Base-by-base conservation (phyloP, 225 moss, liverwort and hornwort species). In the Sphagnum tenellum region DNA sequence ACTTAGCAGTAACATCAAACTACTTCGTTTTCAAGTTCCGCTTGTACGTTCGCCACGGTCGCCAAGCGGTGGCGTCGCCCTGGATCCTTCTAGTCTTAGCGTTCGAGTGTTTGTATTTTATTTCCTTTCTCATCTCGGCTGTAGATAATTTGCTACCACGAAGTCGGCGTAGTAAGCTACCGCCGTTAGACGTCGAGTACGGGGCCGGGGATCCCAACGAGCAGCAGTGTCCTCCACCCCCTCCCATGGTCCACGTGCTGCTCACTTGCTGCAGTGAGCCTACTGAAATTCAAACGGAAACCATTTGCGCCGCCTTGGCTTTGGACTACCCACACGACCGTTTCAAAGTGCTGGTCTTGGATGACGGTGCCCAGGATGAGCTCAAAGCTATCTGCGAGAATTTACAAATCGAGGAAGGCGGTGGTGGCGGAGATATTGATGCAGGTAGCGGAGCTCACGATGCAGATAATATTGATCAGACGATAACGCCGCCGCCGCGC, bases 221-320 rank as follows among this genome's bases (percentile, higher is more conserved):
- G 29, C 29, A 29, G 29, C 29, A 29, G 29, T 29, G 29, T 29
- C 29, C 29, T 29, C 29, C 29, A 29, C 29, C 29, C 29, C 29
- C 29, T 29, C 81, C 81, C 5, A 86, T 72, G 1, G 86, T 86
- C 50, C 49, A 86, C 54, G 65, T 86, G 60, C 56, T 86, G 11
- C 47, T 81, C 10, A 76, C 86, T 2, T 74, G 73, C 67, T 86
- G 86, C 62, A 81, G 71, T 57, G 86, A 86, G 69, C 76, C 81
- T 2, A 79, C 86, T 3, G 86, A 86, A 5, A 68, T 86, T 9
- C 79, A 74, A 1, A 60, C 67, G 50, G 81, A 82, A 46, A 72
- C 71, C 68, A 12, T 86, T n/a, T 67, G 61, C 11, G 86, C 86
- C 12, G 86, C 86, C 8, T 56, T 86, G 61, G 72, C 76, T 12